phyloP scores from a whole-genome alignment of 1,284 basidiomycete genomes.

The Taiwanofungus camphoratus region DNA sequence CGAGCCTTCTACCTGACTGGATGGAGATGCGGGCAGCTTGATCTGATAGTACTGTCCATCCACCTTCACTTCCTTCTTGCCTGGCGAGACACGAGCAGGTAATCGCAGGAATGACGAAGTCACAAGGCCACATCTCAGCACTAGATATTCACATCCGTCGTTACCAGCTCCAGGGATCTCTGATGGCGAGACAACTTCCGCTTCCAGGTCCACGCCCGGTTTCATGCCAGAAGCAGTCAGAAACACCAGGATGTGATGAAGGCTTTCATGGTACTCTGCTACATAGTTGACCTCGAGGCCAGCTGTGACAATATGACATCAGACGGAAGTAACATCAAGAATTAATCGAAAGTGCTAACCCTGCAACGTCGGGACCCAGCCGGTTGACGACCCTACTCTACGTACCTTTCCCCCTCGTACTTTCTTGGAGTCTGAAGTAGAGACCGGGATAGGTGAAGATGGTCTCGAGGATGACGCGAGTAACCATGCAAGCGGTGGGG shows the following conservation, averaged over 20 bases:
- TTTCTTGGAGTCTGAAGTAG: constrained; percentile 12
- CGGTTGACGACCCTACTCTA: constrained; percentile 25
- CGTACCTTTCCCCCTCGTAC: constrained; percentile 19
- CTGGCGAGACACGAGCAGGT: constrained; percentile 56
- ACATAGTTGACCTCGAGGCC: constrained; percentile 60
- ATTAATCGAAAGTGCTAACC: constrained; percentile 10
- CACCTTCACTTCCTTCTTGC: constrained; percentile 52
- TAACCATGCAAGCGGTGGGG: constrained; percentile 68
- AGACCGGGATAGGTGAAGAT: constrained; percentile 13
- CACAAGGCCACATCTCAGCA: constrained; percentile 54
- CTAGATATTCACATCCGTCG: constrained; percentile 43
- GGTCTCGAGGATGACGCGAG: constrained; percentile 28
- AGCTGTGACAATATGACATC: constrained; percentile 9
- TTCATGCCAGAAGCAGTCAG: constrained; percentile 43
- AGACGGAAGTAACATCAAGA: not conserved
- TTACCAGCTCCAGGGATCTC: constrained; percentile 26
- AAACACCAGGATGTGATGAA: constrained; percentile 72
- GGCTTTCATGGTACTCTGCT: constrained; percentile 80
- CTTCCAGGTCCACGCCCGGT: constrained; percentile 47
- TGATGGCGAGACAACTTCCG: constrained; percentile 54
- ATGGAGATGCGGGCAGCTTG: constrained; percentile 41
- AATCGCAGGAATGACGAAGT: constrained; percentile 56
- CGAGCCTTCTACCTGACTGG: constrained; percentile 7
- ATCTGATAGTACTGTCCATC: constrained; percentile 49
- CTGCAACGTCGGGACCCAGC: constrained; percentile 16